phyloP scores from a whole-genome alignment of 2,329 filamentous ascomycete genomes.

The Aureobasidium sp. region DNA sequence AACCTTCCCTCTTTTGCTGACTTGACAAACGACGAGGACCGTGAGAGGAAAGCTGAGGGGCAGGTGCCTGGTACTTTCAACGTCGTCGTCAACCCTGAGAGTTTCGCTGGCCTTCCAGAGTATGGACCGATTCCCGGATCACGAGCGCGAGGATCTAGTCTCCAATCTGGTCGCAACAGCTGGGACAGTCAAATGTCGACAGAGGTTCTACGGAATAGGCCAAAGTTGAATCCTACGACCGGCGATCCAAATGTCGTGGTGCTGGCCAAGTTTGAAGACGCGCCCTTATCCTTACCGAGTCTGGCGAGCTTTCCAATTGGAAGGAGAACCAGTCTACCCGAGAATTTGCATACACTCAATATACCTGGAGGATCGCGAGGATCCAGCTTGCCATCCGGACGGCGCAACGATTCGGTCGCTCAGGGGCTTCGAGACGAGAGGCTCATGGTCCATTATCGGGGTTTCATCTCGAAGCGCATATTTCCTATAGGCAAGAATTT shows the following conservation, averaged over 20 bases:
- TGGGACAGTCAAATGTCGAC: background rate
- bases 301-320: constrained; percentile 8
- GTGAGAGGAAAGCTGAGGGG: constrained; percentile 47
- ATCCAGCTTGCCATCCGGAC: background rate
- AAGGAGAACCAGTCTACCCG: constrained; percentile 13
- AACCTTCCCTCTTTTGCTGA: constrained; percentile 45
- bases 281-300: constrained; percentile 15
- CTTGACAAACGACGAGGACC: constrained; percentile 48
- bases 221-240: background rate
- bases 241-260: constrained; percentile 43
- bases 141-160: background rate
- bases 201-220: constrained; percentile 17
- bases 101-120: constrained; percentile 45
- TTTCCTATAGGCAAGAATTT: constrained; percentile 11
- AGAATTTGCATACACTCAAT: constrained; percentile 7
- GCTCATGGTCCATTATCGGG: constrained; percentile 15
- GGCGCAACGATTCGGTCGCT: constrained; percentile 2
- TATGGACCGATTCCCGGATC: constrained; percentile 27
- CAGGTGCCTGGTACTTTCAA: constrained; percentile 46
- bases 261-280: constrained; percentile 42
- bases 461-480: constrained; percentile 14
- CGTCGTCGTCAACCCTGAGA: constrained; percentile 46
- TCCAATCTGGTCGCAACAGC: background rate
- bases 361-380: constrained; percentile 6
- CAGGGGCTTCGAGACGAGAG: constrained; percentile 12